Conservation (phyloP, 164 flowering plant species). For the Platanus orientalis region DNA sequence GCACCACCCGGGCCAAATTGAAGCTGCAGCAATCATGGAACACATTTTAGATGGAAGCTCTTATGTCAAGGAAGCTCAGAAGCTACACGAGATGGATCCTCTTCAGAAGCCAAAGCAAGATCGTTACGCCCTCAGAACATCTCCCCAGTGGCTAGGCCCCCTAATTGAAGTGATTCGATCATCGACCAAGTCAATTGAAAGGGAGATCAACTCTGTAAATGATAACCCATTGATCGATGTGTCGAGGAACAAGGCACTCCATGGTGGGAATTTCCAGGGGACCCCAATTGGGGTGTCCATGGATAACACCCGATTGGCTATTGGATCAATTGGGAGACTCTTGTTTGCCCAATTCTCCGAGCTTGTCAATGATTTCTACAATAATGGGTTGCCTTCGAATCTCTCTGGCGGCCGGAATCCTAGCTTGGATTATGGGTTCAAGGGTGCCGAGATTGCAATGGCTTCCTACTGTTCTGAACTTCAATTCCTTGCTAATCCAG, state of each 20-base stretch:
- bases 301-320: conserved; percentile 37
- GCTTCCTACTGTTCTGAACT: conserved; percentile 44
- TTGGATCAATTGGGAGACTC: conserved; percentile 42
- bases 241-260: conserved; percentile 27
- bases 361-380: conserved; percentile 37
- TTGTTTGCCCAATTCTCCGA: conserved; percentile 47
- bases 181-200: conserved; percentile 29
- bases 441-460: conserved; percentile 48
- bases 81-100: conserved; percentile 27
- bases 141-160: conserved; percentile 48
- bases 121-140: conserved; percentile 35
- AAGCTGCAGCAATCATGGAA: conserved; percentile 43
- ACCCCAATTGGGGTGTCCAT: conserved; percentile 46
- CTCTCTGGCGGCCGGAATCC: conserved; percentile 33
- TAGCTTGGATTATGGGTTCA: conserved; percentile 44
- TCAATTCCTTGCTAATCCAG: conserved; percentile 38
- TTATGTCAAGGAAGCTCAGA: conserved; percentile 30
- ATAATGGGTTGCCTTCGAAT: conserved; percentile 43
- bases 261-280: conserved; percentile 46
- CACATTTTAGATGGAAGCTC: conserved; percentile 28
- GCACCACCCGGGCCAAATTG: conserved; percentile 47
- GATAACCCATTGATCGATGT: conserved; percentile 37
- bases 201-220: conserved; percentile 45
- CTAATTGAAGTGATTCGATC: conserved; percentile 37
- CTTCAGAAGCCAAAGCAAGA: conserved; percentile 41